Evolutionary conservation across 2,329 filamentous ascomycete genomes (phyloP).

Genomic region (Elsinoe fawcettii): DNA sequence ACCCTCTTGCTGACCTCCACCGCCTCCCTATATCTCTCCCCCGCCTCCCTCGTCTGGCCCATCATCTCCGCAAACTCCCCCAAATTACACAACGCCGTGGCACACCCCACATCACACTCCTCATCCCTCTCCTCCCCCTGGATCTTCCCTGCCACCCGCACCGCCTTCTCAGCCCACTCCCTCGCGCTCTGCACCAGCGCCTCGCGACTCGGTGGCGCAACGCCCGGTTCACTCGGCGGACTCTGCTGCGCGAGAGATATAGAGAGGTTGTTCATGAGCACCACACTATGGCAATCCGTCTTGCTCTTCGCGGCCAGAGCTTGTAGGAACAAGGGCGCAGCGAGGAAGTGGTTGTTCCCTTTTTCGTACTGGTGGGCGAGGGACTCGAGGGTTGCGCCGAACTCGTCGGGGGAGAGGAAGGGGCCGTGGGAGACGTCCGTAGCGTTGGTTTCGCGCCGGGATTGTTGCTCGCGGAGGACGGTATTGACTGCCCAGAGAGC

Average conservation of each 20-base stretch:
- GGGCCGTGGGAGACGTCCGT: constrained; percentile 58
- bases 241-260: constrained; percentile 63
- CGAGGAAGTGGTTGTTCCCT: constrained; percentile 68
- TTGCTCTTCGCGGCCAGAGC: constrained; percentile 62
- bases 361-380: constrained; percentile 70
- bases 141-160: constrained; percentile 59
- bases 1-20: constrained; percentile 48
- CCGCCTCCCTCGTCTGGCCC: constrained; percentile 57
- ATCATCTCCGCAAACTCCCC: constrained; percentile 74
- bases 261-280: constrained; percentile 80
- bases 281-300: constrained; percentile 65
- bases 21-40: constrained; percentile 61
- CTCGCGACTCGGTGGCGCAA: constrained; percentile 39
- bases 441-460: constrained; percentile 57
- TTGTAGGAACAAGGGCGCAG: constrained; percentile 79
- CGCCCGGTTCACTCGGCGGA: constrained; percentile 29
- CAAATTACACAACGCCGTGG: constrained; percentile 76
- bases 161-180: constrained; percentile 72
- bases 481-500: constrained; percentile 78
- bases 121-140: constrained; percentile 58
- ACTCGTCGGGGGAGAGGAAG: constrained; percentile 63
- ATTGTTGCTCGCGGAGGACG: constrained; percentile 62
- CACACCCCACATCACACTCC: constrained; percentile 79
- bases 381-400: constrained; percentile 68
- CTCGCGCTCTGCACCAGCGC: constrained; percentile 61